These are phyloP conservation scores for Malania oleifera DNA, from an alignment of 164 flowering plant genomes.

Conservation along the genomic window DNA sequence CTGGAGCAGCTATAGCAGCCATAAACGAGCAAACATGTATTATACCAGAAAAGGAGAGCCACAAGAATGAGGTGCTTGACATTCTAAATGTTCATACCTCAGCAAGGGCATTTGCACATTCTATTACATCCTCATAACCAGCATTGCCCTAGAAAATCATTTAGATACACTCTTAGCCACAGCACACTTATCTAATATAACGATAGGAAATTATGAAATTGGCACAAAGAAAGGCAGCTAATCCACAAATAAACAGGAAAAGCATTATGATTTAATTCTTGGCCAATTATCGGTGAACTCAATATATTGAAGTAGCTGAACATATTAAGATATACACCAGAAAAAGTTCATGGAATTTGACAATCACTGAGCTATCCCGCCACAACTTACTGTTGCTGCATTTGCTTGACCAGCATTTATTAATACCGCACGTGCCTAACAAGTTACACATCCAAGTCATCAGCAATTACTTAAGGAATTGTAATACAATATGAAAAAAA, in stretches of 20 bases:
- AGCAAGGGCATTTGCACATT: constrained; percentile 64
- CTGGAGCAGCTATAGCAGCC: constrained; percentile 53
- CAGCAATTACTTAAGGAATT: constrained; percentile 4
- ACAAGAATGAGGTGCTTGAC: background rate
- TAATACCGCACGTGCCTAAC: constrained; percentile 91
- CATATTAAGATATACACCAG: background rate
- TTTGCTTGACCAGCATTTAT: constrained; percentile 99
- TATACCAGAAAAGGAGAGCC: background rate
- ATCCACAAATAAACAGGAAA: background rate
- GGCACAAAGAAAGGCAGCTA: background rate
- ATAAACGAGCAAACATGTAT: background rate
- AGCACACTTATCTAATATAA: background rate
- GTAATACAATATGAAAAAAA: background rate
- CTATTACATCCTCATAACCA: constrained; percentile 86
- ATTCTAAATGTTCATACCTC: constrained; percentile 36
- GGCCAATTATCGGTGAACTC: no score
- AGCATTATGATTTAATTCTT: background rate
- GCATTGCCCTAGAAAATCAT: constrained; percentile 75
- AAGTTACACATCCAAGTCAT: constrained; percentile 7
- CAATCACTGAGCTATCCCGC: background rate
- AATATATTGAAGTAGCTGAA: background rate
- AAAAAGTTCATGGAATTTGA: background rate
- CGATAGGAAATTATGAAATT: background rate
- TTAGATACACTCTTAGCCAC: constrained; percentile 12
- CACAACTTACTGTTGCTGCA: constrained; percentile 79